Evolutionary conservation across 2,329 filamentous ascomycete genomes (phyloP).

Genomic region (Fusarium solani-melongenae): DNA sequence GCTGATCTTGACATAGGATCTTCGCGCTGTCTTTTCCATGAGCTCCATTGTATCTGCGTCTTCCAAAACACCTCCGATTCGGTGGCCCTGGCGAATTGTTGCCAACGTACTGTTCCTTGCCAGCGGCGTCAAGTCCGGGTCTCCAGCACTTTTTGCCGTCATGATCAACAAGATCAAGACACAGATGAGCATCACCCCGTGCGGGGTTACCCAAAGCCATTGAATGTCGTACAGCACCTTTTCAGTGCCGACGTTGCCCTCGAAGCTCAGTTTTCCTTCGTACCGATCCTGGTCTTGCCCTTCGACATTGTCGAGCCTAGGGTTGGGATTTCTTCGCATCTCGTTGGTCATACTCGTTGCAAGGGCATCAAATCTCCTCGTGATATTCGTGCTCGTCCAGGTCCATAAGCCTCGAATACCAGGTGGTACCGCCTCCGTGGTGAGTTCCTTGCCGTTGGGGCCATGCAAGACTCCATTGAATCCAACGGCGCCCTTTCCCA

Average conservation of each 20-base stretch:
- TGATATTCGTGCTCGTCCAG: conserved; percentile 6
- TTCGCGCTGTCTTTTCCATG: conserved; percentile 9
- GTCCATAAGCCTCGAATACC: conserved; percentile 6
- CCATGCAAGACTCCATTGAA: conserved; percentile 1
- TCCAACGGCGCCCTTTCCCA: conserved; percentile 5
- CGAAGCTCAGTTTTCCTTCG: background rate
- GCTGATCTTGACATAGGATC: background rate
- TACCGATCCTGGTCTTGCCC: conserved; percentile 5
- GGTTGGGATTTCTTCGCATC: conserved; percentile 7
- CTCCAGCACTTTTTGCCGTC: background rate
- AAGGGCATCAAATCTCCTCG: conserved; percentile 7
- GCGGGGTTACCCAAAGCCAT: conserved; percentile 12
- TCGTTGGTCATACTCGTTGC: conserved; percentile 21
- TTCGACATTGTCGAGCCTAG: background rate
- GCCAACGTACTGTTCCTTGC: conserved; percentile 4
- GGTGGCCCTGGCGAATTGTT: conserved; percentile 8
- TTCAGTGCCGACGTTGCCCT: conserved; percentile 1
- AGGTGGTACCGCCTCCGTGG: background rate
- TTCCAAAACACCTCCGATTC: background rate
- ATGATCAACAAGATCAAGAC: conserved; percentile 1
- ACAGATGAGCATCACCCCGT: background rate
- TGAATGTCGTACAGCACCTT: conserved; percentile 3
- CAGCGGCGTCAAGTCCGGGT: background rate
- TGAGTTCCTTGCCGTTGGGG: background rate
- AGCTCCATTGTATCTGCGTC: conserved; percentile 2